phyloP scores from a whole-genome alignment of 2,329 filamentous ascomycete species.

The Penicillium psychrosexuale region DNA sequence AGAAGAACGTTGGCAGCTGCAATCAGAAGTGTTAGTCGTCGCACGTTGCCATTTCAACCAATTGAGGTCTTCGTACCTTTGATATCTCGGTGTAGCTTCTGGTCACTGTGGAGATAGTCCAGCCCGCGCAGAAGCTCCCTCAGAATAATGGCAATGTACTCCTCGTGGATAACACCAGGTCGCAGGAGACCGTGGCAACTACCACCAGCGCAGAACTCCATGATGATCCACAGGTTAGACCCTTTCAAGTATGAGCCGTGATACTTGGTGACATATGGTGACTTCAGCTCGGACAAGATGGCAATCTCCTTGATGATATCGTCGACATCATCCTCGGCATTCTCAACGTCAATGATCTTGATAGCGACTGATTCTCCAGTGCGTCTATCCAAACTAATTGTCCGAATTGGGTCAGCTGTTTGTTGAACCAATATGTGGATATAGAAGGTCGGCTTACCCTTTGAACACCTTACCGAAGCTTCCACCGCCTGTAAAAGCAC shows the following conservation, averaged over 20 bases:
- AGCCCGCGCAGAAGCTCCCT: constrained; percentile 84
- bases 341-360: constrained; percentile 98
- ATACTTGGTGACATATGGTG: constrained; percentile 95
- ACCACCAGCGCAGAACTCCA: constrained; percentile 97
- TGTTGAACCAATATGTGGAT: background rate
- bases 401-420: constrained; percentile 5
- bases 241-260: constrained; percentile 96
- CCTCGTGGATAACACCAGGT: constrained; percentile 83
- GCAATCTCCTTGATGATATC: constrained; percentile 99
- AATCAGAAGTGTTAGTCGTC: constrained; percentile 14
- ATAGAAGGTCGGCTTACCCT: constrained; percentile 58
- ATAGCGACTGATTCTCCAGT: constrained; percentile 94
- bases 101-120: constrained; percentile 90
- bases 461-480: constrained; percentile 99
- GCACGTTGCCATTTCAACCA: background rate
- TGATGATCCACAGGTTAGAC: constrained; percentile 97
- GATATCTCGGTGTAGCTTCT: constrained; percentile 94
- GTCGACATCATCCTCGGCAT: constrained; percentile 97
- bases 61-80: constrained; percentile 60
- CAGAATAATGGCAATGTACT: constrained; percentile 95
- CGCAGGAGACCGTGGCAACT: constrained; percentile 97
- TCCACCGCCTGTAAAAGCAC: constrained; percentile 66
- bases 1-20: constrained; percentile 89
- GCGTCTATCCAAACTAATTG: constrained; percentile 78
- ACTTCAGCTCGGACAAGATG: constrained; percentile 92